A percentile compares a stretch with the other conserved stretches of the same genome.
Conservation (phyloP, 2,329 filamentous ascomycete genomes). For the Cladosporium sp. region DNA sequence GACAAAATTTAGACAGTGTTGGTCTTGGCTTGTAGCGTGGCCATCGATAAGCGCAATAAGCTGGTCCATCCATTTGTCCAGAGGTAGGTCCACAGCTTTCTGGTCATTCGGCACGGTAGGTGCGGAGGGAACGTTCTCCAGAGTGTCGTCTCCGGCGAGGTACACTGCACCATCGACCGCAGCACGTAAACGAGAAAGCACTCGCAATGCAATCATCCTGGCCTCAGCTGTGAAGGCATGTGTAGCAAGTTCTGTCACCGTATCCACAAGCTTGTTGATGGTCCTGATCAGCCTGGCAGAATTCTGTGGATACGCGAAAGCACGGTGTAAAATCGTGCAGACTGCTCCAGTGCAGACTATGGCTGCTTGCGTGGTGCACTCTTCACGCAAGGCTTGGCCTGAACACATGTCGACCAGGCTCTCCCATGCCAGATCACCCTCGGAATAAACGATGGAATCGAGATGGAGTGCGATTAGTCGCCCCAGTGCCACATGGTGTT, state of each 20-base stretch:
- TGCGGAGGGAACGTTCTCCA: background rate
- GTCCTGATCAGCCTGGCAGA: constrained; percentile 15
- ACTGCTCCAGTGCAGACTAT: constrained; percentile 11
- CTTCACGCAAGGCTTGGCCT: constrained; percentile 2
- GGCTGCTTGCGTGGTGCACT: constrained; percentile 12
- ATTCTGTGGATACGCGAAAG: constrained; percentile 18
- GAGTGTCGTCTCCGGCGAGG: constrained; percentile 17
- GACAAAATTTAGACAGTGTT: constrained; percentile 91
- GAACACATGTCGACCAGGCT: constrained; percentile 19
- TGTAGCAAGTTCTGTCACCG: constrained; percentile 15
- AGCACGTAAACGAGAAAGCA: constrained; percentile 27
- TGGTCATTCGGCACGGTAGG: constrained; percentile 15
- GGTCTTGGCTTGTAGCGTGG: constrained; percentile 42
- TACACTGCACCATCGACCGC: constrained; percentile 28
- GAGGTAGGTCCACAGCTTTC: constrained; percentile 16
- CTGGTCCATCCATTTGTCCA: constrained; percentile 24
- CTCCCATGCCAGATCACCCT: constrained; percentile 19
- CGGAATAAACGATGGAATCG: constrained; percentile 14
- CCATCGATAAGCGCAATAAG: constrained; percentile 21
- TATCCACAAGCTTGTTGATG: constrained; percentile 16
- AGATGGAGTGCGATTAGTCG: constrained; percentile 12
- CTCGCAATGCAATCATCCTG: constrained; percentile 17
- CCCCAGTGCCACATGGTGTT: constrained; percentile 5
- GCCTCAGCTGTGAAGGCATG: constrained; percentile 17
- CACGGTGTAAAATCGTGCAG: constrained; percentile 15